Conservation (phyloP, 179 eudicot species). For the Heliamphora pulchella region DNA sequence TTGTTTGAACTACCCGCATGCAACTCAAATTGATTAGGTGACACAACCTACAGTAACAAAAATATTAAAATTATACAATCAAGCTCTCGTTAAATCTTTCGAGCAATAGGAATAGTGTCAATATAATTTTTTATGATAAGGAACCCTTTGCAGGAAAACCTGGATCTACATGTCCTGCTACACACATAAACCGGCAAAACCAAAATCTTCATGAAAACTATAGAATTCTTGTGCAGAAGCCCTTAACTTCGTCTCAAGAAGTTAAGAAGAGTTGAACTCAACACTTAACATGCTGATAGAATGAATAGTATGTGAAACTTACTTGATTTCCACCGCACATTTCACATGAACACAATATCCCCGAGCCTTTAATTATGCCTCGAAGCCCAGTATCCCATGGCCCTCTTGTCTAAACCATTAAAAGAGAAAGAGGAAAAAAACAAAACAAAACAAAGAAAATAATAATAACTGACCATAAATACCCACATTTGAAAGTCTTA, state of each 20-base stretch:
- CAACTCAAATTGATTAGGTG: slow-evolving; percentile 60
- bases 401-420: slow-evolving; percentile 27
- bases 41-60: slow-evolving; percentile 47
- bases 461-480: not conserved
- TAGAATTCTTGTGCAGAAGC: no score
- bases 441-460: not conserved
- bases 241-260: no score
- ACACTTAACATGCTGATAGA: not conserved
- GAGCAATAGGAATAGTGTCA: not conserved
- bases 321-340: slow-evolving; percentile 50
- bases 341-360: slow-evolving; percentile 53
- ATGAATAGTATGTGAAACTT: slow-evolving; percentile 19
- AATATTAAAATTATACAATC: not conserved
- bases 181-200: no score
- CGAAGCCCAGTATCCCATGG: slow-evolving; percentile 31
- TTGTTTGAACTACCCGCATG: slow-evolving; percentile 79
- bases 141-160: no score
- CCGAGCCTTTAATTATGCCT: slow-evolving; percentile 53
- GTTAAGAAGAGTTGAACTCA: no score
- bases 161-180: no score
- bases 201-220: no score
- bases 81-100: not conserved
- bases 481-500: not conserved
- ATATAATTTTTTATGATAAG: no score
- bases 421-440: no score